Base-by-base conservation (phyloP, 805 yeast species). In the Ogataea minuta region DNA sequence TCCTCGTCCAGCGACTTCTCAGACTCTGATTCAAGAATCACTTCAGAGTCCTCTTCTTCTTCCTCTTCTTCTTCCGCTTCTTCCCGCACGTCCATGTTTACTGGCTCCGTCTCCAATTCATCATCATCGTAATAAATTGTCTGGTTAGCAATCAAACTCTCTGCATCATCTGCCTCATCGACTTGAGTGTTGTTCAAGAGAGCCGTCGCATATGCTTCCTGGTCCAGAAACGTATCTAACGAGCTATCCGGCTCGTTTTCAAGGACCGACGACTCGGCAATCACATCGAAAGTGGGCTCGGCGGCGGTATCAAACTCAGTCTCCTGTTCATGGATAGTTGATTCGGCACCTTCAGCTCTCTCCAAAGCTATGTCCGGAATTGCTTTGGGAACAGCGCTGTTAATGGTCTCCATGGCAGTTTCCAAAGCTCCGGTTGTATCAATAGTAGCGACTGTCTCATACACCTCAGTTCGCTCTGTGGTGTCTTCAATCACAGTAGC, bases 261-360 rank as follows among this genome's bases (percentile, higher is more conserved):
- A 24, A 57, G 47, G 12, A 52, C 39, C 6, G 60, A 57, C 4
- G 62, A 56, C 34, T 60, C 59, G 4, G 61, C 59, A 13, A 54
- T 51, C 8, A 46, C 39, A 2, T 48, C 53, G 8, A 44, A 25
- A 8, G 31, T 16, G 4, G 33, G 44, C 12, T 41, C 48, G 5
- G 31, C 28, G 15, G 10, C 21, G 3, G 16, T 8, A 1, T 36
- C 35, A 4, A n/a, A 13, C 21, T 23, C 29, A 16, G 23, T 20
- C 10, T 14, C 29, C 15, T 21, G 17, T 11, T 20, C n/a, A 9
- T 12, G 2, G 6, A 14, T 21, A 10, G 34, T 28, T 2, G 31
- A 28, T 10, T 26, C 31, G 4, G 31, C 38, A 8, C 11, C 16
- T 19, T 13, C 27, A 25, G 12, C 25, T 7, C 16, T 9, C 5